A percentile compares a stretch with the other conserved stretches of the same genome.
These are phyloP conservation scores for Citropsis articulata DNA, from an alignment of 345 rosid genomes.

Conservation along the genomic window DNA sequence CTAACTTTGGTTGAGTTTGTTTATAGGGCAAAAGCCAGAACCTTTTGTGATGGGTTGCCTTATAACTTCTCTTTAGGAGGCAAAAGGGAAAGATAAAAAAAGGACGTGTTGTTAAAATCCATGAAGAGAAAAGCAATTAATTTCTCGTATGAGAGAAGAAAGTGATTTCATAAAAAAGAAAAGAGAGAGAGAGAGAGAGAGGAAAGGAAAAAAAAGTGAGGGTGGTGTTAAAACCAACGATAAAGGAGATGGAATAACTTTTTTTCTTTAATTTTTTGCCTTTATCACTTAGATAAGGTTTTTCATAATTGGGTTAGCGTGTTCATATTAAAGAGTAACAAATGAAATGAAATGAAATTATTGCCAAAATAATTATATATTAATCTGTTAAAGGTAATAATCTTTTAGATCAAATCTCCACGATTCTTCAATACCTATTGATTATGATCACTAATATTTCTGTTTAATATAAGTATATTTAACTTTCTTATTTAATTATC, in stretches of 20 bases:
- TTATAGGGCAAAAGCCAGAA: constrained; percentile 17
- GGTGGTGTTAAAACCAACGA: constrained; percentile 25
- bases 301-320: constrained; percentile 18
- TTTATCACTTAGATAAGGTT: constrained; percentile 28
- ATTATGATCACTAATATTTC: not conserved
- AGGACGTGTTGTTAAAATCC: not conserved
- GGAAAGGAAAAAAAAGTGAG: not conserved
- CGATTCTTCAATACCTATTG: not conserved
- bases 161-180: constrained; percentile 22
- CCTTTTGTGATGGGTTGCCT: constrained; percentile 21
- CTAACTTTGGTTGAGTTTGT: not conserved
- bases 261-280: constrained; percentile 26
- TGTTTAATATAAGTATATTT: too few species aligned
- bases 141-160: constrained; percentile 20
- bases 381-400: not conserved
- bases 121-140: constrained; percentile 3
- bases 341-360: constrained; percentile 3
- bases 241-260: constrained; percentile 29
- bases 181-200: not conserved
- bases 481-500: too few species aligned
- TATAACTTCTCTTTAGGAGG: constrained; percentile 18
- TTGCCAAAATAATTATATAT: not conserved
- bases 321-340: constrained; percentile 11
- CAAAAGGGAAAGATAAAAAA: constrained; percentile 19
- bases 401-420: not conserved